A percentile compares a stretch with the other conserved stretches of the same genome.
Evolutionary conservation across 1,284 basidiomycete genomes (phyloP).

Genomic region (Cystobasidium sp.): DNA sequence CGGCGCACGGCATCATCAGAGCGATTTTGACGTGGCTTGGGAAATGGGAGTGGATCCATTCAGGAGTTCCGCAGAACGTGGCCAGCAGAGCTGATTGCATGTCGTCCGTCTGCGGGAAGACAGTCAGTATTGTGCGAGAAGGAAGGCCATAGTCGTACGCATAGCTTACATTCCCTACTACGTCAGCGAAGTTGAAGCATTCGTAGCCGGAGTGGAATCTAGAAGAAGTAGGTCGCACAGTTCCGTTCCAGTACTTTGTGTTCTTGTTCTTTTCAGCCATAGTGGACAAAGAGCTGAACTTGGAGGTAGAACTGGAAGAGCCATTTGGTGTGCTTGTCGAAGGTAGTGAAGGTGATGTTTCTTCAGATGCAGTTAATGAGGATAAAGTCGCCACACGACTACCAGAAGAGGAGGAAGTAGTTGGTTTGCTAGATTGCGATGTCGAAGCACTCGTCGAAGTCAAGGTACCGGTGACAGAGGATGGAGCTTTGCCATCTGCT

Average conservation of each 20-base stretch:
- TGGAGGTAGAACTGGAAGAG: not conserved
- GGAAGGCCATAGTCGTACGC: no score
- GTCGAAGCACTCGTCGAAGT: not conserved
- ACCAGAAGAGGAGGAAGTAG: not conserved
- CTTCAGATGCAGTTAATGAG: not conserved
- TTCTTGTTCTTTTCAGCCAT: constrained; percentile 1
- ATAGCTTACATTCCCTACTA: constrained; percentile 30
- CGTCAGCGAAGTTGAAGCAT: constrained; percentile 34
- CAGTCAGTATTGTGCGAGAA: not conserved
- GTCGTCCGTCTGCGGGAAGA: constrained; percentile 23
- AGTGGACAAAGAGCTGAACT: constrained; percentile 3
- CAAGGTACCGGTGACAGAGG: not conserved
- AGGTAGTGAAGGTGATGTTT: constrained; percentile 8
- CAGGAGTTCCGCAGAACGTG: constrained; percentile 35
- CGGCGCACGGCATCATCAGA: constrained; percentile 30
- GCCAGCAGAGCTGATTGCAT: constrained; percentile 39
- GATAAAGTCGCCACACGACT: constrained; percentile 29
- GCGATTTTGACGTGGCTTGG: constrained; percentile 31
- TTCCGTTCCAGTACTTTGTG: constrained; percentile 35
- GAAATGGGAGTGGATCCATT: constrained; percentile 43
- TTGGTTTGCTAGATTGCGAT: not conserved
- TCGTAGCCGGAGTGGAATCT: constrained; percentile 33
- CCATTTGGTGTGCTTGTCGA: not conserved
- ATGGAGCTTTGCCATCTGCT: not conserved
- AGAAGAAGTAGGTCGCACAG: constrained; percentile 28